Conservation (phyloP, 805 yeast genomes). For the Candida maris region DNA sequence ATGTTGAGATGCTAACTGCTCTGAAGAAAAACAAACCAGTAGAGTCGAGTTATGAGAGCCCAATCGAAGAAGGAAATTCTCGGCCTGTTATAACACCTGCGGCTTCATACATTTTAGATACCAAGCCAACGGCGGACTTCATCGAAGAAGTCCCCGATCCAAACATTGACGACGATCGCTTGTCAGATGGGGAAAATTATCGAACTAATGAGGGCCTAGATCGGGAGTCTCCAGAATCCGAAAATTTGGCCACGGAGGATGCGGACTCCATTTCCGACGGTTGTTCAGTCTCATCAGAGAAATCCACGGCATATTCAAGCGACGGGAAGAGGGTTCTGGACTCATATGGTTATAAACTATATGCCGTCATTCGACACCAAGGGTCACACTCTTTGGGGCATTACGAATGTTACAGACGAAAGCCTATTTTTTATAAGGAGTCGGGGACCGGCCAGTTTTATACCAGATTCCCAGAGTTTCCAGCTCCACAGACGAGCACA, state of each 20-base stretch:
- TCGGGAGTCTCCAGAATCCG: slow-evolving; percentile 12
- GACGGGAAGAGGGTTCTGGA: slow-evolving; percentile 1
- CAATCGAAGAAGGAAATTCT: slow-evolving; percentile 27
- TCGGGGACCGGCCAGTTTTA: slow-evolving; percentile 24
- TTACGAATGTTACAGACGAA: slow-evolving; percentile 81
- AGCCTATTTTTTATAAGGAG: slow-evolving; percentile 56
- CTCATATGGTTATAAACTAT: slow-evolving; percentile 48
- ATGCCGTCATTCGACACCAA: slow-evolving; percentile 75
- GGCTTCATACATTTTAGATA: slow-evolving; percentile 15
- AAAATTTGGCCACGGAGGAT: neutral
- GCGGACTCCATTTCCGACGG: neutral
- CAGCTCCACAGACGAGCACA: neutral
- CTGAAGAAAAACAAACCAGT: neutral
- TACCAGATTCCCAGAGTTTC: slow-evolving; percentile 17
- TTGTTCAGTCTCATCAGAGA: neutral
- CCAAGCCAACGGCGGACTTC: slow-evolving; percentile 22
- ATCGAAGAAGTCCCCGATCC: slow-evolving; percentile 20
- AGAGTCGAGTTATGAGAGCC: neutral
- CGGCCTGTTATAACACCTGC: slow-evolving; percentile 12
- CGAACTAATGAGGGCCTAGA: slow-evolving; percentile 20
- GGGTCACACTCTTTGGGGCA: slow-evolving; percentile 91
- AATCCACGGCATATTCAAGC: neutral
- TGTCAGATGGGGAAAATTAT: too few species aligned
- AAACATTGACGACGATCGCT: too few species aligned
- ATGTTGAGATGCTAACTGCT: slow-evolving; percentile 14